These are phyloP conservation scores for Vaccinium darrowii DNA, from an alignment of 148 eudicot genomes.

Conservation along the genomic window DNA sequence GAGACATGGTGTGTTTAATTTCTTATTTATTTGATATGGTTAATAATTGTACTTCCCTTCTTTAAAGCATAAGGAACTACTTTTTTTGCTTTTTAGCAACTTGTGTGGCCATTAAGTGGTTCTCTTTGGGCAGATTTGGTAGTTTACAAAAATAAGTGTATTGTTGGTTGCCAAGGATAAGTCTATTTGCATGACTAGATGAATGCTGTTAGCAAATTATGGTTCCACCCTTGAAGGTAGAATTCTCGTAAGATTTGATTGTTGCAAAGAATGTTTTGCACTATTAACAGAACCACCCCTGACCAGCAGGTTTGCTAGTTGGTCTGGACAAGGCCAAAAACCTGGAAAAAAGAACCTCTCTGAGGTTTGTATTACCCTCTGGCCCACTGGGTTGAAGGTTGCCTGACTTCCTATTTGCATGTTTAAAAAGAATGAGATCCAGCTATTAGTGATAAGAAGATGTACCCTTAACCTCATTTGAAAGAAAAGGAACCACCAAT, in stretches of 20 bases:
- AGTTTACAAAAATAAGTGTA: background rate
- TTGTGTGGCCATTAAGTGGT: background rate
- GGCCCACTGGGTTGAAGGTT: background rate
- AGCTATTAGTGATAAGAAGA: background rate
- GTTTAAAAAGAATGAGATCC: background rate
- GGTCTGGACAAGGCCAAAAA: background rate
- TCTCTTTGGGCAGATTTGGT: background rate
- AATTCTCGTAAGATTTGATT: background rate
- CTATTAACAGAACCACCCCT: background rate
- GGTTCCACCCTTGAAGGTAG: background rate
- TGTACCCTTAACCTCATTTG: background rate
- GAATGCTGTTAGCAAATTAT: background rate
- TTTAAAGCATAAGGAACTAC: background rate
- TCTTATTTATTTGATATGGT: background rate
- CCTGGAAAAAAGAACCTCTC: background rate
- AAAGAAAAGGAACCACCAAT: background rate
- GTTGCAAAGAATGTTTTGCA: background rate
- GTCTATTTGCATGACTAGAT: background rate
- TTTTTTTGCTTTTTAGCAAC: constrained; percentile 11
- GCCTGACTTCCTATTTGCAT: background rate
- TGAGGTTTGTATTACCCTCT: background rate
- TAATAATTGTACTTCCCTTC: background rate
- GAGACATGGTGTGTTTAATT: constrained; percentile 67
- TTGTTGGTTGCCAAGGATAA: background rate
- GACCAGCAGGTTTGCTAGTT: background rate